phyloP scores from a whole-genome alignment of 2,329 filamentous ascomycete genomes.

The Colletotrichum destructivum region DNA sequence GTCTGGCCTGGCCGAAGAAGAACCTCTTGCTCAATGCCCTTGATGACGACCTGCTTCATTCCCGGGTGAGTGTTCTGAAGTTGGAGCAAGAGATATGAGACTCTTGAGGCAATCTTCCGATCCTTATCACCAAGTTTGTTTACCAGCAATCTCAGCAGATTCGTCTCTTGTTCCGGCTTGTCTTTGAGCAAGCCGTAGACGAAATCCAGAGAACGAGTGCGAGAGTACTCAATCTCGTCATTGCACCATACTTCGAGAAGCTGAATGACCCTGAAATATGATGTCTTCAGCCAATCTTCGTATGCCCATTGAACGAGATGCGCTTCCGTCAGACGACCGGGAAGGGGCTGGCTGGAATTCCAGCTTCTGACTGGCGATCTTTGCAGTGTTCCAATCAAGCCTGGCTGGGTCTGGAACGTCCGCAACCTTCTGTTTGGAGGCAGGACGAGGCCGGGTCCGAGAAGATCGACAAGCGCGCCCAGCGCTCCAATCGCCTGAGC shows the following conservation, averaged over 20 bases:
- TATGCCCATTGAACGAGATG: constrained; percentile 92
- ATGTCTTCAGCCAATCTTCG: constrained; percentile 95
- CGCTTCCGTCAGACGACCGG: constrained; percentile 78
- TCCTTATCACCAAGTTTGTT: constrained; percentile 98
- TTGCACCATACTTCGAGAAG: constrained; percentile 93
- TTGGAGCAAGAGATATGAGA: constrained; percentile 94
- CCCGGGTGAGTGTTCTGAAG: constrained; percentile 89
- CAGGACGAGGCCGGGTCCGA: constrained; percentile 89
- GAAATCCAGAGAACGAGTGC: constrained; percentile 89
- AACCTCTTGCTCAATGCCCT: constrained; percentile 87
- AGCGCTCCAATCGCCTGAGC: constrained; percentile 94
- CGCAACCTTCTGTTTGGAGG: constrained; percentile 86
- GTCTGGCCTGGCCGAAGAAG: constrained; percentile 90
- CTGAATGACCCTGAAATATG: constrained; percentile 94
- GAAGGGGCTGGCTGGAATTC: constrained; percentile 79
- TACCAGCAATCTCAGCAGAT: constrained; percentile 89
- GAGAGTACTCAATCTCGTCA: constrained; percentile 95
- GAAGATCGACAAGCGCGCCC: constrained; percentile 92
- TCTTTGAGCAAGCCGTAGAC: constrained; percentile 93
- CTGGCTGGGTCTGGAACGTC: constrained; percentile 85
- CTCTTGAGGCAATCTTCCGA: constrained; percentile 93
- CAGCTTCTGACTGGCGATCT: constrained; percentile 71
- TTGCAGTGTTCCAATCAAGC: constrained; percentile 79
- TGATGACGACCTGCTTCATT: constrained; percentile 93
- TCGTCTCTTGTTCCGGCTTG: constrained; percentile 97